Conservation (phyloP, 495 filamentous ascomycete genomes). For the Xylaria telfairii region DNA sequence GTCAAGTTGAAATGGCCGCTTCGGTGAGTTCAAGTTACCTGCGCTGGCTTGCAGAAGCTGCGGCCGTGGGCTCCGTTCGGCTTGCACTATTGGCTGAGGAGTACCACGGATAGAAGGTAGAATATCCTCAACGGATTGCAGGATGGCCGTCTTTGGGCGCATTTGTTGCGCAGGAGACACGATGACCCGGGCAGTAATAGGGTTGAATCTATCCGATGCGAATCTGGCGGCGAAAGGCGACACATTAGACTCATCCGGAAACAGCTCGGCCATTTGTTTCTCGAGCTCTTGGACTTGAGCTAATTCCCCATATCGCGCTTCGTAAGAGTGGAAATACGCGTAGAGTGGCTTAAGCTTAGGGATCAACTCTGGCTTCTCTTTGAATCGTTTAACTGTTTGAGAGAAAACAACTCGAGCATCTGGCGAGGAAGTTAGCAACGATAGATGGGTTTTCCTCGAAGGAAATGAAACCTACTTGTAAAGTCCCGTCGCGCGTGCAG, state of each 20-base stretch:
- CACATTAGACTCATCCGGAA: slow-evolving; percentile 82
- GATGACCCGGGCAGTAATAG: slow-evolving; percentile 78
- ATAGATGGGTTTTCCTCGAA: no score
- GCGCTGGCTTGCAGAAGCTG: slow-evolving; percentile 51
- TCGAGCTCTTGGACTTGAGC: slow-evolving; percentile 88
- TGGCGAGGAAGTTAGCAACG: slow-evolving; percentile 41
- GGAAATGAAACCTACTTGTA: slow-evolving; percentile 71
- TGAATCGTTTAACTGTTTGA: slow-evolving; percentile 80
- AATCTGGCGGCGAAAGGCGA: slow-evolving; percentile 78
- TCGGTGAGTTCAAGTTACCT: slow-evolving; percentile 68
- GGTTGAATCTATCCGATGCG: slow-evolving; percentile 62
- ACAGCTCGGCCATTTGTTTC: slow-evolving; percentile 89
- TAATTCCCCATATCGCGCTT: slow-evolving; percentile 91
- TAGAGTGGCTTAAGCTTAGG: slow-evolving; percentile 84
- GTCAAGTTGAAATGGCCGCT: slow-evolving; percentile 71
- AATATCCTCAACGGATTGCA: slow-evolving; percentile 59
- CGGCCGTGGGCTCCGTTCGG: slow-evolving; percentile 53
- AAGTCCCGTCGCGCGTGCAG: slow-evolving; percentile 88
- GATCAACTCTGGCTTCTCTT: slow-evolving; percentile 71
- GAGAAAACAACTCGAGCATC: slow-evolving; percentile 95
- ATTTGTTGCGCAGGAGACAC: slow-evolving; percentile 80
- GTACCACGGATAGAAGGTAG: slow-evolving; percentile 57
- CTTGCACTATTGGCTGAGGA: slow-evolving; percentile 46
- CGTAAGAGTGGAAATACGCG: slow-evolving; percentile 89
- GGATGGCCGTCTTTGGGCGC: slow-evolving; percentile 60